These are phyloP conservation scores for Naganishia vishniacii DNA, from an alignment of 768 basidiomycete genomes.

Conservation along the genomic window DNA sequence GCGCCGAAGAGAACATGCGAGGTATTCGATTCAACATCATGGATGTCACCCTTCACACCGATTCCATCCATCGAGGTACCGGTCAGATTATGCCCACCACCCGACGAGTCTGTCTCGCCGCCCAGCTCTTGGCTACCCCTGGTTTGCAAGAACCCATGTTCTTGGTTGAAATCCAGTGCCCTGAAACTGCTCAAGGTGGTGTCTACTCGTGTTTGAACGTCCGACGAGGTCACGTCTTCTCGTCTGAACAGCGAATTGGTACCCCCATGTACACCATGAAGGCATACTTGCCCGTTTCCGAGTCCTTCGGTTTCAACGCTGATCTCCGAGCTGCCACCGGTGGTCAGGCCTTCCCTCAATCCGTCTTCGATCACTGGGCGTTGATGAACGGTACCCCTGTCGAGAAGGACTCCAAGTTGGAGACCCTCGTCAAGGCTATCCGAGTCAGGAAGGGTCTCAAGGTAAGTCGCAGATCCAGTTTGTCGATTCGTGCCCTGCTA, in stretches of 20 bases:
- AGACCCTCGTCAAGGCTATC: conserved; percentile 73
- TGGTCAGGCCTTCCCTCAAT: conserved; percentile 98
- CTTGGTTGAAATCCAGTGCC: conserved; percentile 98
- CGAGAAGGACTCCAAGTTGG: conserved; percentile 87
- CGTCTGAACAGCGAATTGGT: conserved; percentile 90
- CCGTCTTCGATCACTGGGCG: conserved; percentile 90
- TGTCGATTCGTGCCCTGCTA: background rate
- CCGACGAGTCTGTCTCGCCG: conserved; percentile 93
- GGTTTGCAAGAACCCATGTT: conserved; percentile 94
- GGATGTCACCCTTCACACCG: conserved; percentile 93
- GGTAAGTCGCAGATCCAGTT: conserved; percentile 50
- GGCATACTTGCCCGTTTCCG: conserved; percentile 47
- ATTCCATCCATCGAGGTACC: conserved; percentile 99
- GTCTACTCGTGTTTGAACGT: conserved; percentile 80
- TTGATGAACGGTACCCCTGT: conserved; percentile 57
- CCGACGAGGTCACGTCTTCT: conserved; percentile 97
- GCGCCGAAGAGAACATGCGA: conserved; percentile 97
- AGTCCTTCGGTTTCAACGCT: conserved; percentile 88
- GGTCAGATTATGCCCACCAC: conserved; percentile 95
- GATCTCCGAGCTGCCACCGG: conserved; percentile 84
- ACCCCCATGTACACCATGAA: conserved; percentile 99
- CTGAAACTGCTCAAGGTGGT: conserved; percentile 94
- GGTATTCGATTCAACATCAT: conserved; percentile 92
- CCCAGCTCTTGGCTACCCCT: conserved; percentile 83
- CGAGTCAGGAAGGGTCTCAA: conserved; percentile 93